phyloP scores from a whole-genome alignment of 768 basidiomycete genomes.

The Leccinum fibrillosum region DNA sequence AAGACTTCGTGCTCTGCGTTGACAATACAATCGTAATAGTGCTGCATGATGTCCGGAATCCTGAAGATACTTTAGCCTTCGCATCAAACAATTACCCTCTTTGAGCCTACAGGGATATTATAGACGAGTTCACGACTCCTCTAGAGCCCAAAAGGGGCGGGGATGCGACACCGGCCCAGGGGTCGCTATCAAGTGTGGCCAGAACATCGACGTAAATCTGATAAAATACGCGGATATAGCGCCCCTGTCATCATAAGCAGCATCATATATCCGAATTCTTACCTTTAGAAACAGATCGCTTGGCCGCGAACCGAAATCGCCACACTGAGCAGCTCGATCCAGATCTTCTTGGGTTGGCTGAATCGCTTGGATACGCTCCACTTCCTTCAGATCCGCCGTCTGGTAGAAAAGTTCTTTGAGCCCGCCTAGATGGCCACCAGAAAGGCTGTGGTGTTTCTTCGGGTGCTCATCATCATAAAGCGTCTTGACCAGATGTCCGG shows the following conservation, averaged over 20 bases:
- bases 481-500: constrained; percentile 36
- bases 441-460: constrained; percentile 27
- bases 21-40: constrained; percentile 61
- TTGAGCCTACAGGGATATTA: constrained; percentile 50
- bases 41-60: constrained; percentile 72
- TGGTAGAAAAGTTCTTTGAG: constrained; percentile 20
- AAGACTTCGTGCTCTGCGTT: constrained; percentile 62
- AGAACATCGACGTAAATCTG: constrained; percentile 66
- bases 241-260: background rate
- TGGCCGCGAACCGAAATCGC: constrained; percentile 50
- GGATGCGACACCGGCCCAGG: constrained; percentile 54
- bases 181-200: constrained; percentile 51
- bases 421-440: constrained; percentile 13
- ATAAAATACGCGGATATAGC: background rate
- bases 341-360: constrained; percentile 40
- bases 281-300: constrained; percentile 63
- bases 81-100: background rate
- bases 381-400: constrained; percentile 12
- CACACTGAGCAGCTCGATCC: constrained; percentile 45
- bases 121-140: constrained; percentile 58
- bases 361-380: constrained; percentile 18
- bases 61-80: constrained; percentile 25
- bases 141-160: constrained; percentile 61
- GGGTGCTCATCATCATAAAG: constrained; percentile 35
- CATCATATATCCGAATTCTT: constrained; percentile 10